phyloP scores from a whole-genome alignment of 2,329 filamentous ascomycete genomes.

The Chaetomium sp. region DNA sequence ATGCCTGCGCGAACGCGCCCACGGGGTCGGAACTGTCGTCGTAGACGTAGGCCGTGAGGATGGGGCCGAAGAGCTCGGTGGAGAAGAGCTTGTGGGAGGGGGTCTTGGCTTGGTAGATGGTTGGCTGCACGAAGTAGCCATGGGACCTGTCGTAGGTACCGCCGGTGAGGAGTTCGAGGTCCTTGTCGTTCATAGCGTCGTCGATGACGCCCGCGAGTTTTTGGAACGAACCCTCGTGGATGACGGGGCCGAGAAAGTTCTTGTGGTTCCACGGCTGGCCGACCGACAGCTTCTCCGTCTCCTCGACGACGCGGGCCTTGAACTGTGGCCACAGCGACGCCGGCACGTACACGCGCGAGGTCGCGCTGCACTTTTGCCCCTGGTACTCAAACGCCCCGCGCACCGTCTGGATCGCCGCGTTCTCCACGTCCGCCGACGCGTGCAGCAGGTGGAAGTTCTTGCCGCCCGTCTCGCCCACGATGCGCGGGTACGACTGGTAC shows the following conservation, averaged over 20 bases:
- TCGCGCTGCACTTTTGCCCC: slow-evolving; percentile 47
- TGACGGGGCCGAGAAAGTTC: slow-evolving; percentile 44
- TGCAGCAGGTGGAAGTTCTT: slow-evolving; percentile 50
- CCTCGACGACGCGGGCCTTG: slow-evolving; percentile 33
- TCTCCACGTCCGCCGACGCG: slow-evolving; percentile 39
- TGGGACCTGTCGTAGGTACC: slow-evolving; percentile 37
- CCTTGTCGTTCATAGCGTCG: slow-evolving; percentile 35
- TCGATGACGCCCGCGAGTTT: slow-evolving; percentile 41
- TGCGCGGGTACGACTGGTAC: slow-evolving; percentile 65
- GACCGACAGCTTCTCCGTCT: slow-evolving; percentile 29
- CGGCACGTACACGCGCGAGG: slow-evolving; percentile 50
- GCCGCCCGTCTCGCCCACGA: slow-evolving; percentile 46
- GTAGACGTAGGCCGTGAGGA: slow-evolving; percentile 43
- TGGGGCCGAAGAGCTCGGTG: slow-evolving; percentile 43
- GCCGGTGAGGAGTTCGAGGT: slow-evolving; percentile 38
- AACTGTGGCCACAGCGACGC: slow-evolving; percentile 35
- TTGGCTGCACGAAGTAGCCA: slow-evolving; percentile 42
- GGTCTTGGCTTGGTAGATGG: slow-evolving; percentile 37
- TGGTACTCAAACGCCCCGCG: slow-evolving; percentile 45
- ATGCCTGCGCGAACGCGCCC: slow-evolving; percentile 42
- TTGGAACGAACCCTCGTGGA: slow-evolving; percentile 40
- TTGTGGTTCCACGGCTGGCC: slow-evolving; percentile 28
- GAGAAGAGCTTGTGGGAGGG: slow-evolving; percentile 39
- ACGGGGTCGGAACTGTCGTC: slow-evolving; percentile 36
- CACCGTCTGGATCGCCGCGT: slow-evolving; percentile 40